Conservation (phyloP, 805 yeast genomes). For the Metschnikowia lunata region DNA sequence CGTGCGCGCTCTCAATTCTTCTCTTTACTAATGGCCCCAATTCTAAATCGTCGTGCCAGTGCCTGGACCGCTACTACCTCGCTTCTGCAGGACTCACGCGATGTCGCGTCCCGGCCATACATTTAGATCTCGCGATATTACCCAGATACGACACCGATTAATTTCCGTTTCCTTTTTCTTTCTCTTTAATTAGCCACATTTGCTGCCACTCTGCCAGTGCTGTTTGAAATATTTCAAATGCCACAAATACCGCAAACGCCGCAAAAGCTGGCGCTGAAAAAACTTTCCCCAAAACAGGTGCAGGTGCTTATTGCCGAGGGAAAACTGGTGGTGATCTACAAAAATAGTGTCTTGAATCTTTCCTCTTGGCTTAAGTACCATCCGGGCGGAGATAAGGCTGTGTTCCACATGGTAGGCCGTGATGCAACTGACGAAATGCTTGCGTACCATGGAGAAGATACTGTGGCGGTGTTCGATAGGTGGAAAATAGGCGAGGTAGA, state of each 20-base stretch:
- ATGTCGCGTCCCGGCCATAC: too few species aligned
- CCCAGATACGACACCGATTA: too few species aligned
- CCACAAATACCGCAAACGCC: constrained; percentile 1
- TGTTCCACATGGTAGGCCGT: constrained; percentile 78
- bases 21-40: too few species aligned
- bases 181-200: too few species aligned
- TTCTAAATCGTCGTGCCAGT: too few species aligned
- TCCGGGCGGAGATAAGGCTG: constrained; percentile 89
- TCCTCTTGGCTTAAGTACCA: constrained; percentile 69
- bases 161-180: too few species aligned
- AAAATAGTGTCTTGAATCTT: constrained; percentile 56
- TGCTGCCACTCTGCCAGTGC: too few species aligned
- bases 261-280: not conserved
- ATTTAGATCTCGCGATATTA: too few species aligned
- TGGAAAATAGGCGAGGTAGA: constrained; percentile 67
- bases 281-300: constrained; percentile 34
- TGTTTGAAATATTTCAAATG: not conserved
- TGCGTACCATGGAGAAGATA: constrained; percentile 68
- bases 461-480: constrained; percentile 46
- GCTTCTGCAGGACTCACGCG: too few species aligned
- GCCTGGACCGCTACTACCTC: too few species aligned
- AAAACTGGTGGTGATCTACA: constrained; percentile 63
- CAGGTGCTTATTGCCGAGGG: constrained; percentile 63
- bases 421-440: constrained; percentile 91
- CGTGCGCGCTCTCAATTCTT: too few species aligned